These are phyloP conservation scores for Pseudotsuga menziesii DNA, from an alignment of 75 land plant genomes.

Conservation along the genomic window DNA sequence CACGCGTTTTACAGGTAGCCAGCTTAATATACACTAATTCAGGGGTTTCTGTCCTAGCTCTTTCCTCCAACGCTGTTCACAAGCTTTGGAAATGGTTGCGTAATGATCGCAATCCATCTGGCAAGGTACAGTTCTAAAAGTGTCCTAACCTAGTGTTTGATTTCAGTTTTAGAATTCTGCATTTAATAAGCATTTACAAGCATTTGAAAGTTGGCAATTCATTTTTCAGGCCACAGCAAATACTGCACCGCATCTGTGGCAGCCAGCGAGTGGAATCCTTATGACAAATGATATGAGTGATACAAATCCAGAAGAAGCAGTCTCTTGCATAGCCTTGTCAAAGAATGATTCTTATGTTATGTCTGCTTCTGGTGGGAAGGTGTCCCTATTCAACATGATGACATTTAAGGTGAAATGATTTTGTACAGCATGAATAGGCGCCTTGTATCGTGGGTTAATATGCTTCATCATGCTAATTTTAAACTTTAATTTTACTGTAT, in stretches of 20 bases:
- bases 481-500: no score
- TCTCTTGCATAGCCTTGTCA: constrained; percentile 71
- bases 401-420: constrained; percentile 55
- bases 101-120: constrained; percentile 41
- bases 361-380: constrained; percentile 87
- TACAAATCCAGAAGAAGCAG: constrained; percentile 62
- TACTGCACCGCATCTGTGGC: constrained; percentile 64
- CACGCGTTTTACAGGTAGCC: constrained; percentile 19
- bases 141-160: no score
- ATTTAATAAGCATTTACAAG: no score
- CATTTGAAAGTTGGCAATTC: no score
- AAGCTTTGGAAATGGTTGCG: constrained; percentile 74
- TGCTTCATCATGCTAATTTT: no score
- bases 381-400: constrained; percentile 82
- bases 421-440: no score
- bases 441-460: no score
- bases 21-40: constrained; percentile 72
- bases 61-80: constrained; percentile 63
- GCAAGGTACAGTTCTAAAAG: constrained; percentile 25
- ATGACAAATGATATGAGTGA: constrained; percentile 74
- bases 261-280: constrained; percentile 60
- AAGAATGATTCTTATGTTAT: constrained; percentile 86
- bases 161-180: no score
- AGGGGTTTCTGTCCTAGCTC: constrained; percentile 55
- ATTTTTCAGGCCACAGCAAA: constrained; percentile 54